A percentile compares a stretch with the other conserved stretches of the same genome.
phyloP scores from a whole-genome alignment of 331 rosid species.

The Saraca asoca region DNA sequence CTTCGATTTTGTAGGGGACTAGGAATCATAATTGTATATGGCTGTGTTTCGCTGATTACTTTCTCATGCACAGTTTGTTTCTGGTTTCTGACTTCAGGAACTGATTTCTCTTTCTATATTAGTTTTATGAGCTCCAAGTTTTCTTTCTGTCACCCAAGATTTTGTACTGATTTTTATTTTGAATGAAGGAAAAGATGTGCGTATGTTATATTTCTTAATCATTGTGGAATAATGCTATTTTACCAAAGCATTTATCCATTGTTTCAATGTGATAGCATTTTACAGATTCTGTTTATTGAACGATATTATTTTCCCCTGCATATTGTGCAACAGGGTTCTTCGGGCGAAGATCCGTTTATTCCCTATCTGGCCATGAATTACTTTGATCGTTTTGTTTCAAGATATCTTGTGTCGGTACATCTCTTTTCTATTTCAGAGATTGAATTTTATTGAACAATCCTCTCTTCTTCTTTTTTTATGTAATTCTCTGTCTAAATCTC shows the following conservation, averaged over 20 bases:
- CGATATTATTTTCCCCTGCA: no score
- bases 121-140: neutral
- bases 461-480: neutral
- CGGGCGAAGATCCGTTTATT: constrained; percentile 8
- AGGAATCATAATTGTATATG: no score
- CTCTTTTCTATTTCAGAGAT: neutral
- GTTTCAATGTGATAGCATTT: neutral
- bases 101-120: no score
- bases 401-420: neutral
- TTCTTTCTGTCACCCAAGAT: neutral
- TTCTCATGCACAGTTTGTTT: no score
- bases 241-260: neutral
- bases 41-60: no score
- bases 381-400: constrained; percentile 27
- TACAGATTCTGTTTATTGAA: no score
- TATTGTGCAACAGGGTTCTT: constrained; percentile 17
- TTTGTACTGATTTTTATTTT: no score
- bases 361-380: constrained; percentile 34
- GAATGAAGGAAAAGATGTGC: neutral
- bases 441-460: neutral
- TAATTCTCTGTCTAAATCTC: no score
- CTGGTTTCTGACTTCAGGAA: neutral
- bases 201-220: neutral
- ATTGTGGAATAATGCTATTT: neutral
- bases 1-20: no score